Percentiles rank a stretch among this genome's conserved stretches.
These are phyloP conservation scores for Schwanniomyces yamadae DNA, from an alignment of 805 yeast species.

Conservation along the genomic window DNA sequence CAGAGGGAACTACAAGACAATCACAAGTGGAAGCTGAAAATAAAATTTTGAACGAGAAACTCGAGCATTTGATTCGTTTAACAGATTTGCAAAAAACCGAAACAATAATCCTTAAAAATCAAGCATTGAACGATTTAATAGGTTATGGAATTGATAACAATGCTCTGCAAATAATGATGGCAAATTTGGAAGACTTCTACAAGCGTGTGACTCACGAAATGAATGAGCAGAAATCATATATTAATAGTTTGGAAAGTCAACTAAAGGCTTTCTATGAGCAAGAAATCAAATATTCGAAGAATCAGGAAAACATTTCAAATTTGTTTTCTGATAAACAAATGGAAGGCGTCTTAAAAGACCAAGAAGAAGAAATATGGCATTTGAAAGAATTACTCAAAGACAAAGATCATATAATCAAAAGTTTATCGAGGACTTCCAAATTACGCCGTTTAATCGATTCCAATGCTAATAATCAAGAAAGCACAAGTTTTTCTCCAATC, in stretches of 20 bases:
- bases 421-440: conserved; percentile 63
- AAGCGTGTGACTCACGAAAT: conserved; percentile 49
- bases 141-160: conserved; percentile 39
- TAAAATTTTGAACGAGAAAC: conserved; percentile 58
- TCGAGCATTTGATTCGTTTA: conserved; percentile 67
- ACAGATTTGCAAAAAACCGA: conserved; percentile 60
- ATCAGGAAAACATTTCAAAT: not conserved
- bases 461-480: conserved; percentile 11
- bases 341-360: conserved; percentile 49
- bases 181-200: conserved; percentile 49
- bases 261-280: conserved; percentile 23
- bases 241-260: conserved; percentile 57
- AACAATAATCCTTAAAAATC: conserved; percentile 56
- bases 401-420: conserved; percentile 77
- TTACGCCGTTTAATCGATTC: conserved; percentile 49
- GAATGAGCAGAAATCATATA: conserved; percentile 61
- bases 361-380: conserved; percentile 66
- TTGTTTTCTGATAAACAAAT: conserved; percentile 11
- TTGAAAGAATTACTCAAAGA: conserved; percentile 61
- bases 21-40: conserved; percentile 57
- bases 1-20: conserved; percentile 5
- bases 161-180: conserved; percentile 41
- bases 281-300: not conserved
- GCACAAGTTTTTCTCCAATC: not conserved
- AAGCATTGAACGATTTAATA: conserved; percentile 58